Percentiles rank a stretch among this genome's conserved stretches.
phyloP scores from a whole-genome alignment of 2,329 filamentous ascomycete species.

The Fusarium praegraminearum region DNA sequence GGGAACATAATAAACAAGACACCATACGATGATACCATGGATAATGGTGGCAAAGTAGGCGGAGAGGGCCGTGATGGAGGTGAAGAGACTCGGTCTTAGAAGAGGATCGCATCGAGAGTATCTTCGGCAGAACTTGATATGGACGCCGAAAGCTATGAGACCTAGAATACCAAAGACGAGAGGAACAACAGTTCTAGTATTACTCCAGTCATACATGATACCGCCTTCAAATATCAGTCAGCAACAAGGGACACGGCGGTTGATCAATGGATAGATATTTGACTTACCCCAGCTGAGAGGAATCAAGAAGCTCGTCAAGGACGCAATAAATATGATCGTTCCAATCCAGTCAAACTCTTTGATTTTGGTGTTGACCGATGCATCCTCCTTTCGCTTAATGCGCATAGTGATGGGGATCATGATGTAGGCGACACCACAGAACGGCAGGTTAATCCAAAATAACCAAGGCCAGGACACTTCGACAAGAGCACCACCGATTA shows the following conservation, averaged over 20 bases:
- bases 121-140: slow-evolving; percentile 38
- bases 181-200: slow-evolving; percentile 71
- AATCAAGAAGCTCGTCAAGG: slow-evolving; percentile 59
- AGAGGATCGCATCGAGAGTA: slow-evolving; percentile 43
- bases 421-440: slow-evolving; percentile 50
- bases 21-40: slow-evolving; percentile 43
- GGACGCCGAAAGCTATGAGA: slow-evolving; percentile 34
- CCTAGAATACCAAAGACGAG: slow-evolving; percentile 66
- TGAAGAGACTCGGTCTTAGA: slow-evolving; percentile 41
- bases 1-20: slow-evolving; percentile 40
- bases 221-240: slow-evolving; percentile 58
- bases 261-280: background rate
- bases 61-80: slow-evolving; percentile 39
- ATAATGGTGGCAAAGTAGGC: slow-evolving; percentile 42
- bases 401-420: slow-evolving; percentile 38
- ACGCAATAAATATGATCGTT: slow-evolving; percentile 68
- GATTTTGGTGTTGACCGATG: slow-evolving; percentile 25
- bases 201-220: slow-evolving; percentile 73
- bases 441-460: slow-evolving; percentile 73
- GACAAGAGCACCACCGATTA: slow-evolving; percentile 66
- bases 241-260: background rate
- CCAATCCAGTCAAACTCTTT: slow-evolving; percentile 71
- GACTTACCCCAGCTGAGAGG: slow-evolving; percentile 43
- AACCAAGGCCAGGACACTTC: slow-evolving; percentile 71
- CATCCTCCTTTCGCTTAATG: slow-evolving; percentile 32